phyloP scores from a whole-genome alignment of 441 rosid genomes.

The Populus trichocarpa region DNA sequence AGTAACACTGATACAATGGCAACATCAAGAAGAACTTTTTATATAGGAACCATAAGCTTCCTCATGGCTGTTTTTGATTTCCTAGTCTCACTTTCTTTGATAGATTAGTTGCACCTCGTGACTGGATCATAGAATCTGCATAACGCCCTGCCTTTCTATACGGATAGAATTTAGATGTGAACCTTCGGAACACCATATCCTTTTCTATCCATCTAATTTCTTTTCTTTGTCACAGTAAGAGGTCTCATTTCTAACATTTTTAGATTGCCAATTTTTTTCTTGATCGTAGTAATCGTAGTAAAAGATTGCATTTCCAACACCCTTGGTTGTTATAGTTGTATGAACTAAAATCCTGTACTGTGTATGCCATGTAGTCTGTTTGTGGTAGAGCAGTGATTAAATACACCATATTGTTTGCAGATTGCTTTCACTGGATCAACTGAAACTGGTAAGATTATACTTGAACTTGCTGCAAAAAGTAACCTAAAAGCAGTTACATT shows the following conservation, averaged over 20 bases:
- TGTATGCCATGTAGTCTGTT: background rate
- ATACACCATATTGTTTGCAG: conserved; percentile 25
- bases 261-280: background rate
- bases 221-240: background rate
- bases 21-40: too few species aligned
- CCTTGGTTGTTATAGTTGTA: background rate
- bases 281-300: background rate
- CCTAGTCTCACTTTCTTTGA: too few species aligned
- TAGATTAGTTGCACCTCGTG: background rate
- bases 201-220: background rate
- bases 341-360: background rate
- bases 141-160: background rate
- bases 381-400: background rate
- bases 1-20: too few species aligned
- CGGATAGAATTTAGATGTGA: background rate
- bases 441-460: conserved; percentile 59
- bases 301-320: background rate
- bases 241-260: background rate
- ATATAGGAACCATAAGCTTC: too few species aligned
- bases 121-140: background rate
- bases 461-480: conserved; percentile 73
- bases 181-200: background rate
- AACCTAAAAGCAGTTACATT: conserved; percentile 77
- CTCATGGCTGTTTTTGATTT: too few species aligned
- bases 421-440: conserved; percentile 83